These are phyloP conservation scores for Globisporangium nagaii DNA, from an alignment of 352 stramenopile species.

Conservation along the genomic window DNA sequence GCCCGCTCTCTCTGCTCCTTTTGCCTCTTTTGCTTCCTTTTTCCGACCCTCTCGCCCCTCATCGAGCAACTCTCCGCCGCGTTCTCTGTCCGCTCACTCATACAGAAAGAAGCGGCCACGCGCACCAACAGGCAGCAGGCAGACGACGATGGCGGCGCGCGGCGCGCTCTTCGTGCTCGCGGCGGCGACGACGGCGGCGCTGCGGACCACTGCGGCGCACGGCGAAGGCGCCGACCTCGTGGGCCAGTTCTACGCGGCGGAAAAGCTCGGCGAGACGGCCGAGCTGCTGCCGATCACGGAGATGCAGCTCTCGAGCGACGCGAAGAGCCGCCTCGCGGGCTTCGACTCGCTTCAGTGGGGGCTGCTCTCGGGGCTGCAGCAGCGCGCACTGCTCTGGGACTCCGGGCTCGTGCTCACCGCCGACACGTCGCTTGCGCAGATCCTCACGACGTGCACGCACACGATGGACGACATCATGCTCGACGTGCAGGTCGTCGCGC, in stretches of 20 bases:
- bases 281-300: slow-evolving; percentile 28
- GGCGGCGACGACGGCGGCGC: neutral
- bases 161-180: slow-evolving; percentile 1
- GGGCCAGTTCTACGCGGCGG: slow-evolving; percentile 38
- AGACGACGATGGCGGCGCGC: slow-evolving; percentile 2
- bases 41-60: too few species aligned
- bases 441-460: slow-evolving; percentile 48
- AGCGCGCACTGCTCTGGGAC: slow-evolving; percentile 73
- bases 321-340: slow-evolving; percentile 8
- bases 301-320: slow-evolving; percentile 35
- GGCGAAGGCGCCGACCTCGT: slow-evolving; percentile 39
- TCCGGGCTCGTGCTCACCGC: slow-evolving; percentile 50
- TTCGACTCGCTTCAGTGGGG: slow-evolving; percentile 5
- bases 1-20: too few species aligned
- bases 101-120: neutral
- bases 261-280: slow-evolving; percentile 17
- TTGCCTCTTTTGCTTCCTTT: too few species aligned
- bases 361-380: slow-evolving; percentile 46
- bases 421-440: slow-evolving; percentile 34
- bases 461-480: slow-evolving; percentile 60
- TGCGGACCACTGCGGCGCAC: too few species aligned
- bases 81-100: too few species aligned
- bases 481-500: slow-evolving; percentile 28
- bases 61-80: too few species aligned
- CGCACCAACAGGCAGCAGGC: neutral